A percentile compares a stretch with the other conserved stretches of the same genome.
Conservation (phyloP, 306 rosid species). For the Gleditsia sinensis region DNA sequence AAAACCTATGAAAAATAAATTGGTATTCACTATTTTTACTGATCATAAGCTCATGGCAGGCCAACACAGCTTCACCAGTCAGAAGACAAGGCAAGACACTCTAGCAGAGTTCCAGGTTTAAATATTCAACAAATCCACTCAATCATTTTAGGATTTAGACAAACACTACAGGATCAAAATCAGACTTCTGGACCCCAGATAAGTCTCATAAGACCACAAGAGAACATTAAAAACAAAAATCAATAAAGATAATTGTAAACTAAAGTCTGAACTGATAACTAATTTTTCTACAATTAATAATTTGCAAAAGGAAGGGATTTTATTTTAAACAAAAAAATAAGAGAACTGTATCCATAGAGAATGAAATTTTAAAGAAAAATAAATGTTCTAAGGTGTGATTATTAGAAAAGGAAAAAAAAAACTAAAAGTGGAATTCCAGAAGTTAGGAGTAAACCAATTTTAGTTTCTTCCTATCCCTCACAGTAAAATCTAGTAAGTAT, state of each 20-base stretch:
- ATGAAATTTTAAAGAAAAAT: not conserved
- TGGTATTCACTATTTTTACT: slow-evolving; percentile 7
- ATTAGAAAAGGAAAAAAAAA: not conserved
- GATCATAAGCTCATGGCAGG: slow-evolving; percentile 20
- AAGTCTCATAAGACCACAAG: not conserved
- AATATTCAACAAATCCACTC: slow-evolving; percentile 18
- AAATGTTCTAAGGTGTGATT: not conserved
- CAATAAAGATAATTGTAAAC: not conserved
- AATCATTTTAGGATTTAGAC: not conserved
- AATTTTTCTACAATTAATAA: not conserved
- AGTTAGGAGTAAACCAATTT: not conserved
- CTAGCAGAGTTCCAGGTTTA: slow-evolving; percentile 5
- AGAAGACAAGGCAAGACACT: slow-evolving; percentile 18
- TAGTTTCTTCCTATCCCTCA: not conserved
- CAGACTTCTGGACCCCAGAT: not conserved
- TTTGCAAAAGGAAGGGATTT: not conserved
- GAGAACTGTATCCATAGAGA: not conserved
- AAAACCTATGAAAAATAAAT: not conserved
- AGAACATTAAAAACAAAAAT: not conserved
- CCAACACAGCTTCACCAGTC: slow-evolving; percentile 25
- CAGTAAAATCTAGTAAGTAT: not conserved
- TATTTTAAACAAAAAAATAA: not conserved
- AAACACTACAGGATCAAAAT: not conserved
- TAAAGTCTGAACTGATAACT: not conserved
- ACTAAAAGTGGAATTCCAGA: not conserved